Base-by-base conservation (phyloP, 768 basidiomycete species). In the Amanita exitialis region DNA sequence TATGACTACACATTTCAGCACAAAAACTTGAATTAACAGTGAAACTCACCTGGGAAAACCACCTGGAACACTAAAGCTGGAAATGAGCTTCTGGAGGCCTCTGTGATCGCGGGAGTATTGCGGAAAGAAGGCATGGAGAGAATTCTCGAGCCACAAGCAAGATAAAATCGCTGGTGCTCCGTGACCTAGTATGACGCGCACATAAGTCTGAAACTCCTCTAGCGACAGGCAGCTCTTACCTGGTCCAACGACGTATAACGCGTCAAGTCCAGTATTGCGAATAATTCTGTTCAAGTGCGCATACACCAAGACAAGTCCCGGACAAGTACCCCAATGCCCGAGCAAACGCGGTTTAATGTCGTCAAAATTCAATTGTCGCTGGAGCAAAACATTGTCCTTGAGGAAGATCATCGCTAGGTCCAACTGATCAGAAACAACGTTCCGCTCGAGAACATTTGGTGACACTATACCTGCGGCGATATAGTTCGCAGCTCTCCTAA, bases 161-260 rank as follows among this genome's bases (percentile, higher is more conserved):
- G 90, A 77, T n/a, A 96, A 76, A 23, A 94, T 77, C 21, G 80
- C 90, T 18, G 92, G 92, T 4, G 92, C 91, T 32, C 90, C 90
- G 58, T 93, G 89, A 12, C 86, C 86, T 69, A 62, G 7, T 28
- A 18, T 20, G 6, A n/a, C n/a, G 51, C 45, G 10, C 12, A 32
- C 36, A 52, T 18, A 21, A 35, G n/a, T 8, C 49, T 28, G 16
- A 36, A 1, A 49, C 30, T 27, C 15, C 13, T 8, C 41, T 28
- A 35, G 2, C n/a, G 12, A 23, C 8, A 21, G 25, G 10, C 42
- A 43, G 48, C 10, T 61, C 66, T 25, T 52, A 75, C 82, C 85
- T 49, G 87, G 88, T 2, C 91, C 90, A 4, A 89, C 85, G 46
- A 93, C 81, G 53, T 86, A 87, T 43, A 93, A 73, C 2, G 77